Base-by-base conservation (phyloP, 441 rosid genomes). In the Biscutella laevigata region DNA sequence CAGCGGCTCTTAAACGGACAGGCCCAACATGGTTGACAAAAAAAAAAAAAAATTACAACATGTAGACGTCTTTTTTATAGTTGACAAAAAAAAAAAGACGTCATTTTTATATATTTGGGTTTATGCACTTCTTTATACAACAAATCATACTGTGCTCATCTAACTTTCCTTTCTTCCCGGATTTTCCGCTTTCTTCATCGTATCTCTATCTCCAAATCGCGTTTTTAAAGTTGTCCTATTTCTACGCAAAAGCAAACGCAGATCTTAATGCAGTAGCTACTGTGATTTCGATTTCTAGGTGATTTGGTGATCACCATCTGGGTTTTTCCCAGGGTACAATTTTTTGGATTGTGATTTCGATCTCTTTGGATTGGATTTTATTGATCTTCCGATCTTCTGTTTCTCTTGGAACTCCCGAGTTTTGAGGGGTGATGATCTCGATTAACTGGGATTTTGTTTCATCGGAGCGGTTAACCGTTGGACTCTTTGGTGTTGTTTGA, bases 261-360 rank as follows among this genome's bases (percentile, higher is more conserved):
- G 71, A 67, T 67, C 66, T 53, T 67, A 54, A 46, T 46, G 53
- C 62, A 53, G 46, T n/a, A n/a, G n/a, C 51, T 60, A 46, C 58
- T 19, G 21, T 46, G 36, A 53, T 66, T 39, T 67, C 41, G 40
- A 46, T 39, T 41, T 20, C 41, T 1, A 13, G 2, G 16, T 7
- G 10, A 9, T 17, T 7, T 20, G n/a, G 27, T 33, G 53, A 56
- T 59, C 61, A 59, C 28, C 60, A 45, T 66, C 66, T 66, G 71
- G 66, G 57, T 67, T 59, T 34, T 49, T 34, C 20, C 13, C 7
- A 67, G 53, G 71, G 62, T 67, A 58, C 33, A 16, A 5, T 35
- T 24, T 59, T 50, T 25, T 29, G 11, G n/a, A n/a, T n/a, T n/a
- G n/a, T n/a, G n/a, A n/a, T n/a, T n/a, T n/a, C n/a, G n/a, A 17